phyloP scores from a whole-genome alignment of 768 basidiomycete genomes.

The Xanthoconium purpureum region DNA sequence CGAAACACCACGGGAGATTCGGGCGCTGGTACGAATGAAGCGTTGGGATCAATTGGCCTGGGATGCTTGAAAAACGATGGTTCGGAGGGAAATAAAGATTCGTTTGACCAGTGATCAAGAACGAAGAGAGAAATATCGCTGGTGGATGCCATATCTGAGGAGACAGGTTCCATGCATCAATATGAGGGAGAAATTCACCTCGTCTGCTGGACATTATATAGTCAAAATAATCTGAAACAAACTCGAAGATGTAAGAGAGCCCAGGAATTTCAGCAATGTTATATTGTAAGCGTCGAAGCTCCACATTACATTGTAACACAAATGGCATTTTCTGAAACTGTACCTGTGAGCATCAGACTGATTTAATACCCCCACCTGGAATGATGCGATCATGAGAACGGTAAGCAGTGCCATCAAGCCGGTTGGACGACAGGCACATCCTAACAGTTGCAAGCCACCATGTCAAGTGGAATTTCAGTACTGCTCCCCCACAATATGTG shows the following conservation, averaged over 20 bases:
- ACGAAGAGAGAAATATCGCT: too few relatives aligned
- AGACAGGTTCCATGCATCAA: background rate
- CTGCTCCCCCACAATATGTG: background rate
- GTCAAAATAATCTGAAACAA: too few relatives aligned
- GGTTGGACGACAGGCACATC: too few relatives aligned
- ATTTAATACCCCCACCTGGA: background rate
- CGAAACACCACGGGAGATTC: background rate
- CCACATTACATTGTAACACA: background rate
- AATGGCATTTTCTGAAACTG: background rate
- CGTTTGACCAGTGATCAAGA: background rate
- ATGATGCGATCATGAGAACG: background rate
- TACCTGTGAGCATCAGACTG: background rate
- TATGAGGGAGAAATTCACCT: background rate
- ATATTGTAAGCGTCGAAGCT: background rate
- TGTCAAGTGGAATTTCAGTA: background rate
- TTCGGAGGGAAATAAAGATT: too few relatives aligned
- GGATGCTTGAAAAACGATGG: background rate
- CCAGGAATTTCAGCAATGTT: background rate
- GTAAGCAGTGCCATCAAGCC: background rate
- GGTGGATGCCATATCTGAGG: background rate
- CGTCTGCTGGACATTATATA: background rate
- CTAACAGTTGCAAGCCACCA: too few relatives aligned
- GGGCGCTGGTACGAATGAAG: too few relatives aligned
- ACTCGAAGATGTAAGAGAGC: background rate
- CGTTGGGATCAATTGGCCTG: background rate